Conservation (phyloP, 2,329 filamentous ascomycete species). For the Pseudogymnoascus sp. region DNA sequence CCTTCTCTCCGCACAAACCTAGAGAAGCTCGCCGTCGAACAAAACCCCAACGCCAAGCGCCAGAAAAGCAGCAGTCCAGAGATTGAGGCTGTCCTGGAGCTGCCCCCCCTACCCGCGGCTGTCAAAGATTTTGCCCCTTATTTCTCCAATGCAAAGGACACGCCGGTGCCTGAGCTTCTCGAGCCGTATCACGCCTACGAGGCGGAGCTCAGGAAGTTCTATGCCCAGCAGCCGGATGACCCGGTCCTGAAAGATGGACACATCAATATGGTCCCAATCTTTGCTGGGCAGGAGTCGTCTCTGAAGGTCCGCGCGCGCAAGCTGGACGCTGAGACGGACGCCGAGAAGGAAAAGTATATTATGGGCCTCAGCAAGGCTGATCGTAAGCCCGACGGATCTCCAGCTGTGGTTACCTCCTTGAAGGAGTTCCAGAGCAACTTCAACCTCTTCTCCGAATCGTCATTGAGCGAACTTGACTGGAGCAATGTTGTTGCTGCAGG, state of each 20-base stretch:
- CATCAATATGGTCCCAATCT: slow-evolving; percentile 61
- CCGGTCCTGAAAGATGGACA: slow-evolving; percentile 47
- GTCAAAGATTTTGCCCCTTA: slow-evolving; percentile 35
- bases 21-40: not conserved
- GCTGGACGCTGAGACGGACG: slow-evolving; percentile 47
- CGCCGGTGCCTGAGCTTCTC: slow-evolving; percentile 50
- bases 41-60: slow-evolving; percentile 3
- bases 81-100: slow-evolving; percentile 7
- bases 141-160: slow-evolving; percentile 47
- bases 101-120: slow-evolving; percentile 18
- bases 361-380: slow-evolving; percentile 58
- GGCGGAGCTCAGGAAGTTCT: slow-evolving; percentile 56
- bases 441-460: slow-evolving; percentile 71
- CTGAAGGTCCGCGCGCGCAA: slow-evolving; percentile 58
- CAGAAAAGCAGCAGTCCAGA: not conserved
- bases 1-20: not conserved
- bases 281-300: slow-evolving; percentile 46
- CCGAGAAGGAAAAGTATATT: slow-evolving; percentile 59
- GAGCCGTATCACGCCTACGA: slow-evolving; percentile 63
- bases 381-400: slow-evolving; percentile 54
- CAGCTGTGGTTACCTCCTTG: slow-evolving; percentile 60
- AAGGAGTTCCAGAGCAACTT: slow-evolving; percentile 74
- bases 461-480: slow-evolving; percentile 71
- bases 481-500: slow-evolving; percentile 75
- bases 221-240: slow-evolving; percentile 60